Conservation (phyloP, 2,329 filamentous ascomycete genomes). For the Penicillium italicum region DNA sequence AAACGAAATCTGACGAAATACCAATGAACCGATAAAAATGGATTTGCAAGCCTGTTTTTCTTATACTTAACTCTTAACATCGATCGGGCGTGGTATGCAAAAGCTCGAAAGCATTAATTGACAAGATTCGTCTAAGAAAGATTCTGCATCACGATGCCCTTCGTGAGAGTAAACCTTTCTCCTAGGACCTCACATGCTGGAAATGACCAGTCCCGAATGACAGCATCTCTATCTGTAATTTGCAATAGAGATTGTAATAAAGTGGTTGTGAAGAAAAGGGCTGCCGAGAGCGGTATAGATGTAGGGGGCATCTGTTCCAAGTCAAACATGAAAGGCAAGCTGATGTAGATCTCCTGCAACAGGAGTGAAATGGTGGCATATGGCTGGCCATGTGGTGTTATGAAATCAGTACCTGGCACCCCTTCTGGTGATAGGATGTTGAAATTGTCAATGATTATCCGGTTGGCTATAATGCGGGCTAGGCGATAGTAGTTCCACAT, state of each 20-base stretch:
- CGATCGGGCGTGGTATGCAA: background rate
- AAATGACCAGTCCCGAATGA: background rate
- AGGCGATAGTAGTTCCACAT: constrained; percentile 9
- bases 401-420: background rate
- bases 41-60: too few relatives aligned
- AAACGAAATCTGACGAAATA: too few relatives aligned
- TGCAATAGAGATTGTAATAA: background rate
- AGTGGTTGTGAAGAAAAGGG: background rate
- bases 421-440: background rate
- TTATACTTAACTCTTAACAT: background rate
- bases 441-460: background rate
- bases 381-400: background rate
- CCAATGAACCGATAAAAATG: too few relatives aligned
- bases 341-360: background rate
- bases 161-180: background rate
- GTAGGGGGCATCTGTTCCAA: background rate
- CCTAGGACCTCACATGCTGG: background rate
- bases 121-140: background rate
- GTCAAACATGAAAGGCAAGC: constrained; percentile 2
- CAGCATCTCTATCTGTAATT: background rate
- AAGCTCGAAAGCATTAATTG: background rate
- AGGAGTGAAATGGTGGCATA: background rate
- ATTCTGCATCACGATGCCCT: background rate
- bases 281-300: background rate
- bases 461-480: background rate